Evolutionary conservation across 2,329 filamentous ascomycete species (phyloP), one percentile per base, ranked within the genome.

Genomic region (Trichoderma sp.): DNA sequence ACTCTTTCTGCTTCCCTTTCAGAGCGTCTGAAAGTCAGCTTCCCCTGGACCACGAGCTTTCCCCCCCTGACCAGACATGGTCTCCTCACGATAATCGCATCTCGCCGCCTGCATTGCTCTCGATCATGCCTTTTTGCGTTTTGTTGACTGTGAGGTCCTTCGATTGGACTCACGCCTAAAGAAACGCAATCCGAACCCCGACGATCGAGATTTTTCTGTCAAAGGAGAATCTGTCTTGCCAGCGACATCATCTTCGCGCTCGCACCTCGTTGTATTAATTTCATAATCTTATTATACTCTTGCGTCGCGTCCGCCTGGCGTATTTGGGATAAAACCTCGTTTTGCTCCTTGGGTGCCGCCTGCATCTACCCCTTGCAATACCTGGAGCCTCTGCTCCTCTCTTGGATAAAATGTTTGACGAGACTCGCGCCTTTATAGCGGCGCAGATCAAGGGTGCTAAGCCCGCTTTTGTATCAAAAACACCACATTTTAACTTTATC

Each of bases 401-500:
- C 63, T 53, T 56, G 69, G 28, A 63, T 28, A 71, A 63, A 63
- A 82, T 81, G 80, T 79, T 84, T 72, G 76, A 80, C 72, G 74
- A 75, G 72, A 70, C 76, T 72, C 79, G 78, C 73, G 78, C 78
- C 74, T 79, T 74, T 62, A 34, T 83, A 56, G 82, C 82, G 82
- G 79, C 78, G 47, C 83, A 86, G 76, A 71, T 88, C 73, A 83
- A 82, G 79, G 80, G 83, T 72, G 77, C 88, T 74, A 88, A 87
- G 77, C 88, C 88, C 3, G 83, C 87, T 18, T 89, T 91, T 74
- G 76, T 89, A 32, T 86, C 86, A 68, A 88, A 86, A 77, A 86
- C 87, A 76, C 91, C 90, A 18, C 89, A 90, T 75, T 91, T 95
- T 82, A 94, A 93, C 83, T 97, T 95, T 80, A 94, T 96, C 73